These are phyloP conservation scores for Trichoderma sp. DNA, from an alignment of 2,329 filamentous ascomycete genomes.

Conservation along the genomic window DNA sequence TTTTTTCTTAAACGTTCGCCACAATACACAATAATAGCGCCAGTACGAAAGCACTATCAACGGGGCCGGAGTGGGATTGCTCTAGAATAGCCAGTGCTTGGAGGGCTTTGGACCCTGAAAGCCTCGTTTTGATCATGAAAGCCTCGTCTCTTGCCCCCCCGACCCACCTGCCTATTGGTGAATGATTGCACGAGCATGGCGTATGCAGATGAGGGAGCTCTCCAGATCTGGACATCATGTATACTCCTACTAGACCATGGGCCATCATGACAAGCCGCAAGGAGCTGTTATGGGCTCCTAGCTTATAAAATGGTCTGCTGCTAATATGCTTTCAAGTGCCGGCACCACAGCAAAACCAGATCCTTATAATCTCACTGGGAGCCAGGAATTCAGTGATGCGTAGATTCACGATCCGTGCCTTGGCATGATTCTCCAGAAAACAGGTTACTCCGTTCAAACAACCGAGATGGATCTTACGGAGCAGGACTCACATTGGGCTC, in stretches of 20 bases:
- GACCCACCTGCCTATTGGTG: neutral
- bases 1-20: neutral
- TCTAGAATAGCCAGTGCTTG: neutral
- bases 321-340: neutral
- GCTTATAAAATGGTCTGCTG: neutral
- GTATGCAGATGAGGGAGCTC: neutral
- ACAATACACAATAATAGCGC: neutral
- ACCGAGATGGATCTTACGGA: neutral
- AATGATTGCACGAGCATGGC: neutral
- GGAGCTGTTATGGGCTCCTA: neutral
- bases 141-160: neutral
- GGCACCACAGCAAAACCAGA: neutral
- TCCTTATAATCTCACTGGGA: neutral
- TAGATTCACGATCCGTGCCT: constrained; percentile 8
- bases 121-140: neutral
- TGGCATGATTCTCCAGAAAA: neutral
- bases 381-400: neutral
- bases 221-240: neutral
- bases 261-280: neutral
- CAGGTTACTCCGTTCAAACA: neutral
- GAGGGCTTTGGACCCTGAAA: neutral
- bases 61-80: neutral
- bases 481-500: neutral
- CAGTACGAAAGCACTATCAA: neutral
- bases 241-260: neutral